Evolutionary conservation across 768 basidiomycete genomes (phyloP), one percentile per base, ranked within the genome.

Genomic region (Chiua virens): DNA sequence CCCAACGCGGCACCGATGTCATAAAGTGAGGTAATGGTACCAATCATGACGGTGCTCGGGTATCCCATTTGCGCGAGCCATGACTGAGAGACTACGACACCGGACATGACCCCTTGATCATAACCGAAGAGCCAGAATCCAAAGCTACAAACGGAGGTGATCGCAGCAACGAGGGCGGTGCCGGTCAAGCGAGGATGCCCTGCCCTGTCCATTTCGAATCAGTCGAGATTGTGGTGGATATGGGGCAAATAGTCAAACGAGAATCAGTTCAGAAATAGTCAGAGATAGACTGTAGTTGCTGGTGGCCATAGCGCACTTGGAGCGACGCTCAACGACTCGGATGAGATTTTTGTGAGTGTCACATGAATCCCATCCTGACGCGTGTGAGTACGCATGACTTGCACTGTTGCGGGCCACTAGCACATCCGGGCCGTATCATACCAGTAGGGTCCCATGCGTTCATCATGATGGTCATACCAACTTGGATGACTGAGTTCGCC

Each of bases 41-140:
- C 55, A 18, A 57, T 52, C 56, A 57, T 52, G 2, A 57, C 56
- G 14, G 50, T 45, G 13, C 56, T 52, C 10, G 55, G 56, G 32
- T 57, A 34, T 8, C 49, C 56, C 56, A 57, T 57, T 22, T 57
- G 46, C 15, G 20, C 25, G 28, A 57, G 46, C 56, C 56, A 57
- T 5, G 50, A 42, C 36, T 49, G 46, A 28, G 56, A 57, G 18
- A 57, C 1, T 7, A 57, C 46, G 13, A 57, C 39, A 10, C 56
- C 55, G 8, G 56, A 57, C 56, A 57, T 57, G n/a, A 57, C 50
- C 0, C 56, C 56, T 35, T 57, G 56, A 45, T 57, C 50, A 36
- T 57, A 57, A 9, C 55, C 55, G 47, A 57, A 57, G 37, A 57
- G 56, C 45, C 49, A 52, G 15, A 57, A 52, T 4, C 55, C 55